phyloP scores from a whole-genome alignment of 2,329 filamentous ascomycete genomes.

The Xylaria sp. region DNA sequence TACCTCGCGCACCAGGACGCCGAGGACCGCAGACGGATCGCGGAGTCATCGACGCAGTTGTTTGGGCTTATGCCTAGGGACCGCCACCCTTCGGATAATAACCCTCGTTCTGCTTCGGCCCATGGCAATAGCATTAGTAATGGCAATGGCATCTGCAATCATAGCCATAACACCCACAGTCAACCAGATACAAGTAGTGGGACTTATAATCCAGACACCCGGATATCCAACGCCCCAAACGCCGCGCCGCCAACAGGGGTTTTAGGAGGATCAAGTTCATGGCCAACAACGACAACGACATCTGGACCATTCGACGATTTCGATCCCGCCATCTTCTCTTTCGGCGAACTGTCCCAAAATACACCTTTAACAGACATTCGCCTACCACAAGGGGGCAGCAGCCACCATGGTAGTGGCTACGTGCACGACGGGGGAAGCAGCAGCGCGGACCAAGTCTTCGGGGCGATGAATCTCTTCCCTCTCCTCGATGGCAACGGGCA shows the following conservation, averaged over 20 bases:
- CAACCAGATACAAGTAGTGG: background rate
- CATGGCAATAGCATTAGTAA: too few relatives aligned
- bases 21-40: conserved; percentile 52
- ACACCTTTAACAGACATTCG: conserved; percentile 33
- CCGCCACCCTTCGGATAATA: background rate
- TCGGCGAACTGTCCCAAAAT: conserved; percentile 27
- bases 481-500: conserved; percentile 57
- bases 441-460: conserved; percentile 48
- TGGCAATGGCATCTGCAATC: background rate
- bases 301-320: conserved; percentile 19
- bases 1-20: conserved; percentile 56
- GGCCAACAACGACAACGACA: too few relatives aligned
- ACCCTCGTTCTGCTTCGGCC: background rate
- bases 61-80: conserved; percentile 53
- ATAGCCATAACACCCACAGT: background rate
- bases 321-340: conserved; percentile 36
- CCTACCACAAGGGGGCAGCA: conserved; percentile 34
- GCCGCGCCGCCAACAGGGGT: background rate
- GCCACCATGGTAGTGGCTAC: conserved; percentile 41
- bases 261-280: background rate
- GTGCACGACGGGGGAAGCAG: conserved; percentile 42
- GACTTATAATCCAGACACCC: background rate
- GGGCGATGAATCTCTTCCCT: conserved; percentile 56
- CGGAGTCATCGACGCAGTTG: conserved; percentile 57
- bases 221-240: background rate